These are phyloP conservation scores for Chlorociboria aeruginascens DNA, from an alignment of 495 filamentous ascomycete genomes.

Conservation along the genomic window DNA sequence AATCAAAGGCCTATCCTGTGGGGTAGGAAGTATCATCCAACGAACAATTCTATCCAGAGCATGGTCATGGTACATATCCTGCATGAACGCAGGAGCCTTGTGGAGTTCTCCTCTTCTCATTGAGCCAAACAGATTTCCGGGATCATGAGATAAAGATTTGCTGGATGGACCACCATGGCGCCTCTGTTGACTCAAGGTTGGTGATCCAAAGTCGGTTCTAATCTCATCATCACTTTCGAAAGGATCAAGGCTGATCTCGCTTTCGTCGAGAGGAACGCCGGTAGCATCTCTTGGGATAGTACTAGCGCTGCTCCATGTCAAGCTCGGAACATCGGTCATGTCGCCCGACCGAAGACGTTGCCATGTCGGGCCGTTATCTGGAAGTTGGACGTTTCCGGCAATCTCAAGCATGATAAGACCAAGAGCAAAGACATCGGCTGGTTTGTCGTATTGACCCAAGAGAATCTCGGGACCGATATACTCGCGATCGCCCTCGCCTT, in stretches of 20 bases:
- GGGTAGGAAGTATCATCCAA: conserved; percentile 75
- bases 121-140: conserved; percentile 29
- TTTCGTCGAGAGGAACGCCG: conserved; percentile 43
- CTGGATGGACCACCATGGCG: conserved; percentile 8
- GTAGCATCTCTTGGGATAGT: conserved; percentile 62
- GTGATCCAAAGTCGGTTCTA: conserved; percentile 16
- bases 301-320: conserved; percentile 65
- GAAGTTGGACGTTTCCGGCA: conserved; percentile 80
- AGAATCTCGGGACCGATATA: conserved; percentile 93
- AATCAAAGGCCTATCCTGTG: conserved; percentile 59
- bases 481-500: conserved; percentile 88
- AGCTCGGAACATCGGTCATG: conserved; percentile 69
- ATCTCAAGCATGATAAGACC: conserved; percentile 91
- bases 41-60: conserved; percentile 76
- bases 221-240: conserved; percentile 24
- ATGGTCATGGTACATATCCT: conserved; percentile 48
- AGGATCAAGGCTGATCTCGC: conserved; percentile 24
- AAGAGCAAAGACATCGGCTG: conserved; percentile 85
- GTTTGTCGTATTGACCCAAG: conserved; percentile 70
- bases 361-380: conserved; percentile 86
- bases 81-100: conserved; percentile 79
- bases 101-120: conserved; percentile 44
- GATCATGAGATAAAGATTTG: conserved; percentile 25
- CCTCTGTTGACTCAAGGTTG: conserved; percentile 19
- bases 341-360: conserved; percentile 76